phyloP scores from a whole-genome alignment of 2,329 filamentous ascomycete genomes.

The Incumbomyces delicatus region DNA sequence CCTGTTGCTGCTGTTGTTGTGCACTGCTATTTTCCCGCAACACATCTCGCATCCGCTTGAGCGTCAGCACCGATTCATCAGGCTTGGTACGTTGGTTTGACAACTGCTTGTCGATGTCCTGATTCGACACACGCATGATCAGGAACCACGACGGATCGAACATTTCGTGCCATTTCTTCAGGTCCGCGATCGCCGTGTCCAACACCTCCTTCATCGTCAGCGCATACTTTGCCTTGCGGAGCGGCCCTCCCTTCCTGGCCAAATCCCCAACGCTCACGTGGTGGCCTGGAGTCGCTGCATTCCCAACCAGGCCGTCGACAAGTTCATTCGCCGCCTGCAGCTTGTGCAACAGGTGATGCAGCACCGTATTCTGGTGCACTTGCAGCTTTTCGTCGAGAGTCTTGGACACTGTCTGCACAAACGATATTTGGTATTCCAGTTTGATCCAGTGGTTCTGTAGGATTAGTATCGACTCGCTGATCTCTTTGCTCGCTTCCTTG shows the following conservation, averaged over 20 bases:
- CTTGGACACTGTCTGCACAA: not conserved
- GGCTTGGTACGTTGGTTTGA: not conserved
- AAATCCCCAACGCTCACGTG: no score
- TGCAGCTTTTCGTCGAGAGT: not conserved
- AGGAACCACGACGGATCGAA: not conserved
- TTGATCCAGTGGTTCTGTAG: not conserved
- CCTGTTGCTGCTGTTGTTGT: no score
- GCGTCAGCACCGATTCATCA: no score
- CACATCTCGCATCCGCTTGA: no score
- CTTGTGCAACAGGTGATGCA: not conserved
- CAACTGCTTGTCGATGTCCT: not conserved
- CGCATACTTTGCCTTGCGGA: no score
- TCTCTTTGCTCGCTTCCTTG: not conserved
- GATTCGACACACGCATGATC: not conserved
- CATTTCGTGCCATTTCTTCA: conserved; percentile 1
- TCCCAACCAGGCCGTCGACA: not conserved
- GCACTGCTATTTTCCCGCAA: no score
- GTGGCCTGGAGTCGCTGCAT: not conserved
- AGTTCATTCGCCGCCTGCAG: not conserved
- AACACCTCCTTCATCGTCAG: not conserved
- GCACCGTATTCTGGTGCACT: not conserved
- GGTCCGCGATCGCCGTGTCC: not conserved
- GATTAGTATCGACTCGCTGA: not conserved
- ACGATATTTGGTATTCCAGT: not conserved
- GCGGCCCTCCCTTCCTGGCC: no score